Percentiles rank a stretch among this genome's conserved stretches.
Conservation (phyloP, 169 alveolate genomes). For the Pseudocohnilembus persalinus region DNA sequence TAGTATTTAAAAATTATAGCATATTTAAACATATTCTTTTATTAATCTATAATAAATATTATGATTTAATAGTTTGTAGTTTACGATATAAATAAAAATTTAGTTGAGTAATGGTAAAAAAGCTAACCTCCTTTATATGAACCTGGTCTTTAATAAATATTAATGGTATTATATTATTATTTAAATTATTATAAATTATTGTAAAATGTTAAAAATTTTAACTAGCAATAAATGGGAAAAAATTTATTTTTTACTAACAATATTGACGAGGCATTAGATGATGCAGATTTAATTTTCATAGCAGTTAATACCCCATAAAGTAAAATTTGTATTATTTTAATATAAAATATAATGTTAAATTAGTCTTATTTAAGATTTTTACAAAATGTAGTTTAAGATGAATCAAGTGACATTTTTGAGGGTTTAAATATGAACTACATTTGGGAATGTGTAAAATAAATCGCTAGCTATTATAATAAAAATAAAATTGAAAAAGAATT, state of each 20-base stretch:
- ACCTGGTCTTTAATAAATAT: constrained; percentile 58
- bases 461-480: constrained; percentile 55
- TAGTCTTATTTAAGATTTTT: too few species aligned
- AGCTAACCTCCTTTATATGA: constrained; percentile 85
- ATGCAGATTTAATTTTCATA: constrained; percentile 85
- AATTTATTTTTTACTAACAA: constrained; percentile 85
- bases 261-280: constrained; percentile 64
- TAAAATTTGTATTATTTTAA: constrained; percentile 53
- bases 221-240: constrained; percentile 50
- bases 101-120: constrained; percentile 82
- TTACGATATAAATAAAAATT: constrained; percentile 68
- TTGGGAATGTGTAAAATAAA: constrained; percentile 63
- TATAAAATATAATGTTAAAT: too few species aligned
- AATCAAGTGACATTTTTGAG: too few species aligned
- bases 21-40: too few species aligned
- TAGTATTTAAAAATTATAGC: too few species aligned
- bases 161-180: too few species aligned
- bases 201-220: constrained; percentile 47
- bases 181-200: too few species aligned
- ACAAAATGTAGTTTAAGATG: too few species aligned
- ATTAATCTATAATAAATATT: too few species aligned
- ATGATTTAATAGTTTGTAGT: constrained; percentile 63
- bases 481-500: constrained; percentile 58
- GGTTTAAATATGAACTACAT: too few species aligned
- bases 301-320: constrained; percentile 92